Evolutionary conservation across 2,329 filamentous ascomycete genomes (phyloP), one percentile per base, ranked within the genome.

Genomic region (Colletotrichum ledebouriae): DNA sequence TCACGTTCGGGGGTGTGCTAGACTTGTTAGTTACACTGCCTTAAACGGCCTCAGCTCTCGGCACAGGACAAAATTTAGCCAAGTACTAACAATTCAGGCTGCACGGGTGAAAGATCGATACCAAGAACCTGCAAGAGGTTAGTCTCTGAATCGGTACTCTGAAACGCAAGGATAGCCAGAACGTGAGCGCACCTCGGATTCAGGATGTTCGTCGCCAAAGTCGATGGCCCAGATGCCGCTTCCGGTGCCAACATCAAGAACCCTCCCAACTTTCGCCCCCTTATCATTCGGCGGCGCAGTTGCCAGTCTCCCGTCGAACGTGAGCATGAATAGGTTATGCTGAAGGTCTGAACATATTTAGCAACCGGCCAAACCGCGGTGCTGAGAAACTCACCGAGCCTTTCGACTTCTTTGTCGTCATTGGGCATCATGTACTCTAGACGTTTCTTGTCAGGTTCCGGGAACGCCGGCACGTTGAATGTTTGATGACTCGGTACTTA

Each of bases 1-100:
- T 71, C 2, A 80, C 71, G 63, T 81, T 82, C 0, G 77, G 77
- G 0, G 80, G 80, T n/a, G 83, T 75, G 72, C 80, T 81, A 25
- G 5, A 5, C 25, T 5, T 25, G 25, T 25, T 25, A 25, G 25
- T 25, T 25, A 25, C 5, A 25, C 25, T 25, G 25, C 25, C 25
- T 25, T 25, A 4, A 25, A 25, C 25, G 5, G 25, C 25, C 25
- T 25, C 25, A 25, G 25, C 25, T 5, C 3, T 25, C 25, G 25
- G 25, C 25, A 25, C 25, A 25, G 25, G 25, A 25, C 4, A 25
- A 25, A 5, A 25, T 17, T 17, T 17, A 4, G 25, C 25, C 25
- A 25, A 25, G 4, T 6, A 25, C 46, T 29, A 13, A 50, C 46
- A 50, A 50, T 50, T 50, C 46, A 20, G 46, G 46, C 20, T 22